Conservation (phyloP, 169 alveolate species). For the Eimeria acervulina region DNA sequence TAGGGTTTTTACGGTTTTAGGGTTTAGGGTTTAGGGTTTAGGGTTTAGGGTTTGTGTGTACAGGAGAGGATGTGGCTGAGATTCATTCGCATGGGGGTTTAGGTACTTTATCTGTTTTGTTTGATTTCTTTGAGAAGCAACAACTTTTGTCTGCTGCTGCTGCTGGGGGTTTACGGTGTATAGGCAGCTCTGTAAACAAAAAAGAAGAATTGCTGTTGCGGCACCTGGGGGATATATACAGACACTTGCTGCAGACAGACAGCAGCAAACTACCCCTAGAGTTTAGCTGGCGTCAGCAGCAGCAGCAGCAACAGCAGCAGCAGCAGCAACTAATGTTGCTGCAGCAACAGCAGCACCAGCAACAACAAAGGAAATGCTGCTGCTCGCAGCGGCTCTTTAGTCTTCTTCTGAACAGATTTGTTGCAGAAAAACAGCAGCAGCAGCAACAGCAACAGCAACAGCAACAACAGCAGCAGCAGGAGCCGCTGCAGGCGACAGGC, state of each 20-base stretch:
- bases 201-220: not conserved
- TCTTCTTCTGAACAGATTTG: not conserved
- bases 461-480: conserved; percentile 7
- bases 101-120: conserved; percentile 7
- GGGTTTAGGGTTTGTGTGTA: conserved; percentile 34
- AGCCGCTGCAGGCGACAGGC: not conserved
- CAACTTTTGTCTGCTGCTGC: not conserved
- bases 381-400: not conserved
- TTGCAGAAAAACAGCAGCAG: not conserved
- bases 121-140: conserved; percentile 3
- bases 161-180: too few relatives aligned
- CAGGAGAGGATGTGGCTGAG: conserved; percentile 79
- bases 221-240: not conserved
- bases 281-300: not conserved
- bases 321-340: conserved; percentile 22
- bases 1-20: not conserved
- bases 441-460: conserved; percentile 40
- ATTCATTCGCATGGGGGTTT: conserved; percentile 76
- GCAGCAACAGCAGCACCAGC: conserved; percentile 45
- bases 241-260: not conserved
- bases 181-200: too few relatives aligned
- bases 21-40: conserved; percentile 47
- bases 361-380: not conserved
- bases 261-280: not conserved
- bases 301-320: not conserved